Conservation (phyloP, 306 rosid genomes). For the Dryas drummondii region DNA sequence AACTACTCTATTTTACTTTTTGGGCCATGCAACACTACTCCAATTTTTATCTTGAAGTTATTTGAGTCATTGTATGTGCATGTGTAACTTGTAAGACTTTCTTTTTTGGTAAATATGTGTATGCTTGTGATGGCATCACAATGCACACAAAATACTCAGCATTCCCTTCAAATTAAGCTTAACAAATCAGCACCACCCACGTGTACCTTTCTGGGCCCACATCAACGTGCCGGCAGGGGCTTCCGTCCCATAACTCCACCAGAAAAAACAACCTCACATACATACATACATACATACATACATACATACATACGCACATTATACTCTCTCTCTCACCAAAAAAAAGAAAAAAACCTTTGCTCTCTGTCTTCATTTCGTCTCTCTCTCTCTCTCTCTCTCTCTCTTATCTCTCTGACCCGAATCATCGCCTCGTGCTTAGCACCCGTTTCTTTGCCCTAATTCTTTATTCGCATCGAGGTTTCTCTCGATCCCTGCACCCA, state of each 20-base stretch:
- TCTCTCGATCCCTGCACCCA: constrained; percentile 28
- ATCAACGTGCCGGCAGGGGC: constrained; percentile 38
- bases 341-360: neutral
- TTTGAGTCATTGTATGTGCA: too few species aligned
- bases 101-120: too few species aligned
- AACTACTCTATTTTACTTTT: too few species aligned
- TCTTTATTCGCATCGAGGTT: constrained; percentile 18
- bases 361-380: neutral
- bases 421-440: constrained; percentile 34
- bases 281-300: neutral
- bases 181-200: constrained; percentile 17
- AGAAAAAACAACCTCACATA: constrained; percentile 9
- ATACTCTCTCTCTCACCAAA: neutral
- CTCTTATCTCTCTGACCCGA: constrained; percentile 9
- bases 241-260: constrained; percentile 8
- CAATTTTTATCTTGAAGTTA: too few species aligned
- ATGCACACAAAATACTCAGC: neutral
- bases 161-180: neutral
- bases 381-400: constrained; percentile 10
- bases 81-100: too few species aligned
- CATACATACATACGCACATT: neutral
- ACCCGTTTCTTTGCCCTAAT: constrained; percentile 25
- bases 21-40: too few species aligned
- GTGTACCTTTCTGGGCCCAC: constrained; percentile 21
- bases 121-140: too few species aligned